Evolutionary conservation across 2,329 filamentous ascomycete species (phyloP).

Genomic region (Ophiostoma populinum): DNA sequence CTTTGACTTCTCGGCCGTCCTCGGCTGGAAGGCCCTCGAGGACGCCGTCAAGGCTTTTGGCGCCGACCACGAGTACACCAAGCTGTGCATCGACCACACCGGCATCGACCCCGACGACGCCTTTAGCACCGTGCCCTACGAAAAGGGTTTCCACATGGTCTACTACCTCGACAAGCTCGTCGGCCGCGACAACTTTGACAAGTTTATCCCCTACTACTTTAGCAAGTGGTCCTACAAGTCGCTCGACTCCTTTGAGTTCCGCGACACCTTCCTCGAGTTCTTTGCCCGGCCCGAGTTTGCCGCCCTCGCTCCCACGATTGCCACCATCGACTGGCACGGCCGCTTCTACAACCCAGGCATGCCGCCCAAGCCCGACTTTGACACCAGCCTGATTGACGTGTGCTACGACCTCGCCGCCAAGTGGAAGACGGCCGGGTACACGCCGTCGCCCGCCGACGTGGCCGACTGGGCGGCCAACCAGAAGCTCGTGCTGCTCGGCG

Average conservation of each 20-base stretch:
- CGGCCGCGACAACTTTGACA: constrained; percentile 75
- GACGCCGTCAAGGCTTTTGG: constrained; percentile 68
- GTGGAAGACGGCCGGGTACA: constrained; percentile 48
- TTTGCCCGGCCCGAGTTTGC: constrained; percentile 51
- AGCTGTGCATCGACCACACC: constrained; percentile 72
- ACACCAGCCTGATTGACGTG: constrained; percentile 70
- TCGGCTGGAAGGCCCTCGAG: constrained; percentile 74
- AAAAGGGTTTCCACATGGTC: constrained; percentile 91
- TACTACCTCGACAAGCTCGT: constrained; percentile 79
- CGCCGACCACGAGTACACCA: constrained; percentile 78
- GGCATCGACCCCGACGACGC: constrained; percentile 90
- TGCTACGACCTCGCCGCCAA: constrained; percentile 70
- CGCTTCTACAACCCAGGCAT: constrained; percentile 81
- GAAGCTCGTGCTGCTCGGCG: constrained; percentile 77
- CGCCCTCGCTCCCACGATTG: constrained; percentile 44
- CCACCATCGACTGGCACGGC: constrained; percentile 70
- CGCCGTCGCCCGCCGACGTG: constrained; percentile 52
- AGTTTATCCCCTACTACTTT: constrained; percentile 93
- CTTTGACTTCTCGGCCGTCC: constrained; percentile 87
- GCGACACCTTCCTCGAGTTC: constrained; percentile 70
- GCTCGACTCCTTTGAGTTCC: constrained; percentile 89
- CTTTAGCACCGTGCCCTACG: constrained; percentile 83
- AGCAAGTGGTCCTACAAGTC: constrained; percentile 69
- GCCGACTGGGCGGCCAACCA: constrained; percentile 68
- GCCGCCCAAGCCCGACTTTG: constrained; percentile 79